phyloP scores from a whole-genome alignment of 352 stramenopile species.

The Phytophthora crassamura region DNA sequence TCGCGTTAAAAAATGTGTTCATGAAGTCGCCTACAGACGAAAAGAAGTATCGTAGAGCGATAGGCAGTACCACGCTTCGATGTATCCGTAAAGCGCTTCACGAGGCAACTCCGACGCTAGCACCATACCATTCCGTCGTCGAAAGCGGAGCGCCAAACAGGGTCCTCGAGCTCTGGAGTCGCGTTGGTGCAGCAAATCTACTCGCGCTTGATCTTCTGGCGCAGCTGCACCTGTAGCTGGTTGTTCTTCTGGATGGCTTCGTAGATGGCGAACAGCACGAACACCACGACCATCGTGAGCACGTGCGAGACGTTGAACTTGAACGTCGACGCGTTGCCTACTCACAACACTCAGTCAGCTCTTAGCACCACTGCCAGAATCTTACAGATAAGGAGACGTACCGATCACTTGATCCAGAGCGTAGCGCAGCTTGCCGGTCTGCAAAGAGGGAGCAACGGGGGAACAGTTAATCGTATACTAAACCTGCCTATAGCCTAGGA shows the following conservation, averaged over 20 bases:
- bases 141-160: no score
- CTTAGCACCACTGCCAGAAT: background rate
- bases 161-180: background rate
- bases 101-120: no score
- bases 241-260: slow-evolving; percentile 81
- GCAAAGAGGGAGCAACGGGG: slow-evolving; percentile 2
- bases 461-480: no score
- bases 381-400: background rate
- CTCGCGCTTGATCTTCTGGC: slow-evolving; percentile 55
- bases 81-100: no score
- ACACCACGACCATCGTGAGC: slow-evolving; percentile 79
- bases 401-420: slow-evolving; percentile 74
- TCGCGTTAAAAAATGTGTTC: no score
- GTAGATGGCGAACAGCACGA: slow-evolving; percentile 79
- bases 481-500: background rate
- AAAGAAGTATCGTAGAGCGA: no score
- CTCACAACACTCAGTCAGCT: slow-evolving; percentile 15
- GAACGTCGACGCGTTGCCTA: slow-evolving; percentile 73
- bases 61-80: no score
- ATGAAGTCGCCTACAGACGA: no score
- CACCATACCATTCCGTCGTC: no score
- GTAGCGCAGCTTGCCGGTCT: slow-evolving; percentile 73
- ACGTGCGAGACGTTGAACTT: slow-evolving; percentile 87
- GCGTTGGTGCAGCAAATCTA: slow-evolving; percentile 7
- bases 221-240: slow-evolving; percentile 70